A percentile compares a stretch with the other conserved stretches of the same genome.
These are phyloP conservation scores for Salix koriyanagi DNA, from an alignment of 345 rosid genomes.

Conservation along the genomic window DNA sequence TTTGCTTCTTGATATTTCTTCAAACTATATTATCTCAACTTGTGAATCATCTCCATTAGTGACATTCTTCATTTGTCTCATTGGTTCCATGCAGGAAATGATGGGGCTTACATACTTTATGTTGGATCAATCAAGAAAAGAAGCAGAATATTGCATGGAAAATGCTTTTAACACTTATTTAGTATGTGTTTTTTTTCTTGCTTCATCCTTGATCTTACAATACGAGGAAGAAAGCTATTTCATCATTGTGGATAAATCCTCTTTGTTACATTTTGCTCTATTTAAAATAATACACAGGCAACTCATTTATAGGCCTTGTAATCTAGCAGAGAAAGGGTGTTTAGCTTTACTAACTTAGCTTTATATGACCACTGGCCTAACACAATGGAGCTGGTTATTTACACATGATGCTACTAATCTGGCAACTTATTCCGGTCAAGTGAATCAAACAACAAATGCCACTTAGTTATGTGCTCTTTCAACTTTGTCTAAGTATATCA, in stretches of 20 bases:
- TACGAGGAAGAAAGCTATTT: neutral
- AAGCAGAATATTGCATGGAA: conserved; percentile 96
- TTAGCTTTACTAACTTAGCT: neutral
- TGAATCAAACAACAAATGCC: neutral
- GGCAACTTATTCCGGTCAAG: neutral
- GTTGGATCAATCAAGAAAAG: conserved; percentile 94
- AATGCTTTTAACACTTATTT: conserved; percentile 83
- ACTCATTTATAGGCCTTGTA: neutral
- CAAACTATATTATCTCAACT: neutral
- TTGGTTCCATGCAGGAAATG: conserved; percentile 73
- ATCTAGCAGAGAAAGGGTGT: neutral
- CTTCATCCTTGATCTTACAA: neutral
- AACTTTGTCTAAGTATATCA: neutral
- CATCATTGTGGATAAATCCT: neutral
- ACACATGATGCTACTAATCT: neutral
- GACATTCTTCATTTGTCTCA: conserved; percentile 7
- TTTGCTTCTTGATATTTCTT: neutral
- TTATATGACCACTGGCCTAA: neutral
- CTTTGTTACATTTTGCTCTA: neutral
- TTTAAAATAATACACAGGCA: neutral
- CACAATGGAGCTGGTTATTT: neutral
- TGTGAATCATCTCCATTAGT: conserved; percentile 8
- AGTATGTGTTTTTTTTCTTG: conserved; percentile 47
- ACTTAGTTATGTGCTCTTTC: neutral
- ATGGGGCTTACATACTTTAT: conserved; percentile 86